Evolutionary conservation across 768 basidiomycete genomes (phyloP).

Genomic region (Hydnum rufescens): DNA sequence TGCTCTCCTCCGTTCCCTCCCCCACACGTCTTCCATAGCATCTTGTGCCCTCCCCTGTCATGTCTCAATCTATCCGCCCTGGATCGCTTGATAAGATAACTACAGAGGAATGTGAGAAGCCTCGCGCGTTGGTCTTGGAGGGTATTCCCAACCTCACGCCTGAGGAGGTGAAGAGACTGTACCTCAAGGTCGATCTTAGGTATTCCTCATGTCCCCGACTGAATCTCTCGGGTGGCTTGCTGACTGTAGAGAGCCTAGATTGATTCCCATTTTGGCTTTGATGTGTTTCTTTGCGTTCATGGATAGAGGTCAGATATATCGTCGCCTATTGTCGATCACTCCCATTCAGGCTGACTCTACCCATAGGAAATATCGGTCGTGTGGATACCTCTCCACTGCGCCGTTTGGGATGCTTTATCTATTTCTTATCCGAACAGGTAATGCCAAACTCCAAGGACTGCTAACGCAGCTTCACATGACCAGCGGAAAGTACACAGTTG

Average conservation of each 20-base stretch:
- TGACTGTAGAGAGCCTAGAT: conserved; percentile 3
- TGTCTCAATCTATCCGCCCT: too few species aligned
- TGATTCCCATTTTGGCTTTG: conserved; percentile 37
- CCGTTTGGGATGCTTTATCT: not conserved
- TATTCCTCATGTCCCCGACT: not conserved
- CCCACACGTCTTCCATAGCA: too few species aligned
- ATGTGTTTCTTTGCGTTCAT: conserved; percentile 47
- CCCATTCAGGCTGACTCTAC: not conserved
- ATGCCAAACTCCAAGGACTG: conserved; percentile 48
- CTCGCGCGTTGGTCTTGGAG: too few species aligned
- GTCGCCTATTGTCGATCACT: not conserved
- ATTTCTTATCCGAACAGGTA: conserved; percentile 26
- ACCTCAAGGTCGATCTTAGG: conserved; percentile 37
- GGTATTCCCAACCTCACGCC: conserved; percentile 18
- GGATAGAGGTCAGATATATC: conserved; percentile 33
- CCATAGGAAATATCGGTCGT: conserved; percentile 36
- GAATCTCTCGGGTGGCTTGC: too few species aligned
- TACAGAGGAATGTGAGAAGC: too few species aligned
- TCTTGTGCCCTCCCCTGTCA: too few species aligned
- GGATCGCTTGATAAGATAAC: too few species aligned
- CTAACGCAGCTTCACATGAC: conserved; percentile 32
- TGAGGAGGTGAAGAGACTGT: conserved; percentile 32
- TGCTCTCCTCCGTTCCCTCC: too few species aligned
- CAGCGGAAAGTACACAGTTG: conserved; percentile 44
- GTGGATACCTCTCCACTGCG: not conserved